A percentile compares a stretch with the other conserved stretches of the same genome.
Conservation (phyloP, 305 asterid species). For the Fraxinus ornus region DNA sequence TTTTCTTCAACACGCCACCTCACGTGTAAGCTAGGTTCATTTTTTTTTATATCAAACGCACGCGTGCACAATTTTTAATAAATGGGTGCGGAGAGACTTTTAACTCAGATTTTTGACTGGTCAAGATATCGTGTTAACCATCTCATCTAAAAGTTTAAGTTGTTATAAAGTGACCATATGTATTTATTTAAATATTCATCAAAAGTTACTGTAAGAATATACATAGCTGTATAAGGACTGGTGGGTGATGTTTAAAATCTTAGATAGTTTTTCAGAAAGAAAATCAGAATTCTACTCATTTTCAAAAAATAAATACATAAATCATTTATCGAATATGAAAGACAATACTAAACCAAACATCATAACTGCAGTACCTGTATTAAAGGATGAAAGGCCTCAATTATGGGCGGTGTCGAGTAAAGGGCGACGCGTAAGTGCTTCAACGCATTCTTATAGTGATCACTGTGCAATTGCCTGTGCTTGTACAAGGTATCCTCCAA, state of each 20-base stretch:
- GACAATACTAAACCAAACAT: conserved; percentile 11
- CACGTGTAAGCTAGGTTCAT: neutral
- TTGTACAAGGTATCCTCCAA: conserved; percentile 47
- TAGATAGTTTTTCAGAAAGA: neutral
- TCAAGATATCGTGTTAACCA: neutral
- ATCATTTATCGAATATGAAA: conserved; percentile 10
- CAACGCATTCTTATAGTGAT: conserved; percentile 50
- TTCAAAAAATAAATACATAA: neutral
- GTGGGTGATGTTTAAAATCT: conserved; percentile 3
- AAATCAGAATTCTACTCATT: neutral
- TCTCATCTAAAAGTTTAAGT: neutral
- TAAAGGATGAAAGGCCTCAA: conserved; percentile 81
- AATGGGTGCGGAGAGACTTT: neutral
- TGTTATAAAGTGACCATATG: neutral
- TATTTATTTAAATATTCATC: neutral
- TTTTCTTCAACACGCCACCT: neutral
- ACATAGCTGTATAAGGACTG: neutral
- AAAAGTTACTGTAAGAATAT: neutral
- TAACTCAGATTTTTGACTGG: neutral
- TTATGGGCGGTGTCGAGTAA: conserved; percentile 50
- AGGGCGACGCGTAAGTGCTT: conserved; percentile 64
- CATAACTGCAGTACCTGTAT: conserved; percentile 58
- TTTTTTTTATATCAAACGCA: neutral
- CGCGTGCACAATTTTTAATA: neutral
- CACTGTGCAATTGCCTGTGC: conserved; percentile 49